Percentiles rank a stretch among this genome's conserved stretches.
These are phyloP conservation scores for Trichoderma citrinoviride DNA, from an alignment of 2,329 filamentous ascomycete species.

Conservation along the genomic window DNA sequence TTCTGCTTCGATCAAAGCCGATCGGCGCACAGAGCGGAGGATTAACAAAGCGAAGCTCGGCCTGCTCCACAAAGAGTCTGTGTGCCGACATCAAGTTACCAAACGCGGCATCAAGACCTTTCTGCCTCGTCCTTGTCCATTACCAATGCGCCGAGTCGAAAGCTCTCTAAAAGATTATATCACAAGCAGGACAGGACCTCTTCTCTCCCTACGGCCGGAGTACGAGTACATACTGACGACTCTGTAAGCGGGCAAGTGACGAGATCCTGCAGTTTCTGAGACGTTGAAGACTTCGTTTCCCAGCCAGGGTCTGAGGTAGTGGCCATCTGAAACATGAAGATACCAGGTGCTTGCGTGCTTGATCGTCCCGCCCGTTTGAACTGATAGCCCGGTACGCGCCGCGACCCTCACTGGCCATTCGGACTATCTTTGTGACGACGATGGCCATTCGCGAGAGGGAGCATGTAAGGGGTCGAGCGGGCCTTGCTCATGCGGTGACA, in stretches of 20 bases:
- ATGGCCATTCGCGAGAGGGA: conserved; percentile 2
- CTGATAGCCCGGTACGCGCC: conserved; percentile 19
- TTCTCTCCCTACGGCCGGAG: too few relatives aligned
- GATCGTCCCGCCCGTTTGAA: conserved; percentile 30
- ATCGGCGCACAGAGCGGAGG: conserved; percentile 6
- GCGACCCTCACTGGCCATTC: neutral
- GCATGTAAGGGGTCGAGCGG: conserved; percentile 10
- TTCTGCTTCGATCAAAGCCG: conserved; percentile 2
- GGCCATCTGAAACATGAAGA: conserved; percentile 25
- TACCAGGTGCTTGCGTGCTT: conserved; percentile 27
- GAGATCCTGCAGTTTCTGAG: conserved; percentile 11
- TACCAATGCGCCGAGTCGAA: neutral
- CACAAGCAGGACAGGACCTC: neutral
- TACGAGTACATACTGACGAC: neutral
- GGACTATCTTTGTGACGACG: conserved; percentile 1
- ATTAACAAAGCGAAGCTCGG: neutral
- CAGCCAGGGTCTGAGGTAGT: neutral
- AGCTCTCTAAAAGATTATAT: neutral
- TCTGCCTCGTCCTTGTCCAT: neutral
- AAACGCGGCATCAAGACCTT: neutral
- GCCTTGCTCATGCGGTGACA: conserved; percentile 1
- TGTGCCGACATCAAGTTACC: neutral
- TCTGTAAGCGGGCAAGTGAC: neutral
- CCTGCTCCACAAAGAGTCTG: neutral
- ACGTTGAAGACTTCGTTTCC: conserved; percentile 20